Conservation (phyloP, 2,329 filamentous ascomycete genomes). For the Byssochlamys sp. region DNA sequence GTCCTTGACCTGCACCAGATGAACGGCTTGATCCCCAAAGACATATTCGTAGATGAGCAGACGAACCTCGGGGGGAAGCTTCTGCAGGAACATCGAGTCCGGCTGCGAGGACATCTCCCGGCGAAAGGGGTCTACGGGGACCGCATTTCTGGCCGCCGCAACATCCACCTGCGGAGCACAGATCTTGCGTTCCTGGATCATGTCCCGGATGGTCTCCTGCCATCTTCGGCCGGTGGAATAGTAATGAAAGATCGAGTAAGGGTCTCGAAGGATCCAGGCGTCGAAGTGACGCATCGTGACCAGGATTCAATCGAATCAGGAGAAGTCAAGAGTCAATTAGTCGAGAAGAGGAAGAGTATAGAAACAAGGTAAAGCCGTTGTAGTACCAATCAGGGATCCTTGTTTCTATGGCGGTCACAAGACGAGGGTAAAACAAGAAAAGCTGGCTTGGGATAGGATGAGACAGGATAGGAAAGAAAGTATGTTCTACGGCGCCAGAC, state of each 20-base stretch:
- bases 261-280: constrained; percentile 29
- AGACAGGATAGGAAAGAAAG: background rate
- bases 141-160: background rate
- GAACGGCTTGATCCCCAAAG: constrained; percentile 25
- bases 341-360: constrained; percentile 1
- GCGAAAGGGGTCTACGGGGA: constrained; percentile 10
- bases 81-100: constrained; percentile 13
- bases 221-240: constrained; percentile 27
- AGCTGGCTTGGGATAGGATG: background rate
- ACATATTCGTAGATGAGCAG: constrained; percentile 30
- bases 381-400: background rate
- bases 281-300: constrained; percentile 29
- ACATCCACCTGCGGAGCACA: constrained; percentile 17
- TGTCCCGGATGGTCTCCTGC: constrained; percentile 25
- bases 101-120: constrained; percentile 12
- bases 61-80: constrained; percentile 28
- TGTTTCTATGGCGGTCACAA: background rate
- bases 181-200: constrained; percentile 28
- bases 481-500: background rate
- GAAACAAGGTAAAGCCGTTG: background rate
- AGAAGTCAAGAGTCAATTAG: background rate
- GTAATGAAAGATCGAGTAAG: constrained; percentile 32
- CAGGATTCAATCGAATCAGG: background rate
- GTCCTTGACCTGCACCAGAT: constrained; percentile 27
- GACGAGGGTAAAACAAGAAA: background rate